Conservation (phyloP, 768 basidiomycete species). For the Boletellus sp. region DNA sequence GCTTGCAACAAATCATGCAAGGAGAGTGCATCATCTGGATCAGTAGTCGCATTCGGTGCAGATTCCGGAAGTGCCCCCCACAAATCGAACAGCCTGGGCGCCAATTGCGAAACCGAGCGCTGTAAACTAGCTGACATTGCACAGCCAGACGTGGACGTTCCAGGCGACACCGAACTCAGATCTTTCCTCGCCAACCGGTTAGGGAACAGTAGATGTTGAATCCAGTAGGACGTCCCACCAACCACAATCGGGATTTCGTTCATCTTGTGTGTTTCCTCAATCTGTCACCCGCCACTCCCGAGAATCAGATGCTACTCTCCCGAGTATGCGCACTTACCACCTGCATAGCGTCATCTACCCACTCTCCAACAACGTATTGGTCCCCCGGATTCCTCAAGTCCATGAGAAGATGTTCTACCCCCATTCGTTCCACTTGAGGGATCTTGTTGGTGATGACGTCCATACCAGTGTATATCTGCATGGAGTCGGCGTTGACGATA, state of each 20-base stretch:
- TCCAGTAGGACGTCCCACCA: conserved; percentile 97
- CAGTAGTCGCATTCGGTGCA: conserved; percentile 51
- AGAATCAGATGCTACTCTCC: neutral
- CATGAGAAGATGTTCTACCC: conserved; percentile 87
- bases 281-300: conserved; percentile 51
- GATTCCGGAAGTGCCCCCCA: conserved; percentile 57
- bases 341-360: conserved; percentile 77
- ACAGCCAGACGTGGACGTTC: neutral
- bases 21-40: conserved; percentile 56
- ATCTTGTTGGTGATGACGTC: conserved; percentile 96
- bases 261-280: conserved; percentile 63
- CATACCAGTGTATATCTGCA: conserved; percentile 93
- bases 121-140: conserved; percentile 37
- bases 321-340: conserved; percentile 49
- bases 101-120: conserved; percentile 42
- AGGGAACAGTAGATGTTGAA: conserved; percentile 92
- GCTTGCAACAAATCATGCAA: conserved; percentile 61
- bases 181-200: conserved; percentile 51
- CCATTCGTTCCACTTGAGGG: conserved; percentile 66
- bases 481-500: conserved; percentile 94
- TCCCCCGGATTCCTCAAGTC: conserved; percentile 82
- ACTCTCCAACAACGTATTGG: conserved; percentile 83
- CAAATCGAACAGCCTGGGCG: conserved; percentile 44
- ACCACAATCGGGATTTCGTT: conserved; percentile 81
- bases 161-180: conserved; percentile 3